Evolutionary conservation across 2,329 filamentous ascomycete genomes (phyloP), one percentile per base, ranked within the genome.

Genomic region (Sclerotinia trifoliorum): DNA sequence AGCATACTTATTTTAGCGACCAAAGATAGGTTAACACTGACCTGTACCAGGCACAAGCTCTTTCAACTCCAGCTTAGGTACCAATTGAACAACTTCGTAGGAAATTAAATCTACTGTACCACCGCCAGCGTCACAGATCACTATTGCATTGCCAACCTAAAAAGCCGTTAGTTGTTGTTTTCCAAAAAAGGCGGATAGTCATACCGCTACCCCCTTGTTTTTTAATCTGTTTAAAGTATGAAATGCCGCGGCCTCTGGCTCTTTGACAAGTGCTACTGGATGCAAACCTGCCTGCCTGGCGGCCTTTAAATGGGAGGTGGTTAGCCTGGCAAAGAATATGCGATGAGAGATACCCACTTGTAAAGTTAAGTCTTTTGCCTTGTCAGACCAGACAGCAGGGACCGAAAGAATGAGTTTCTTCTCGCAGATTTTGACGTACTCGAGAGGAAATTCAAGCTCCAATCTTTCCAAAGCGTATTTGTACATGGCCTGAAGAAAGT

Each of bases 331-430:
- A 19, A 5, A 8, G 24, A 17, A 54, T 54, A 29, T 32, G 2
- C 15, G 39, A 54, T 0, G 3, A 5, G 6, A 54, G 26, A 21
- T 54, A 54, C 26, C 0, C 1, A 3, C 52, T 19, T 13, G 26
- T 26, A 55, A 55, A 1, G 84, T 87, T 48, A 80, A 80, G 54
- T 84, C 79, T 64, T 84, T 86, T 42, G 85, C 84, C 6, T 78
- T 78, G 56, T 86, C 84, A 49, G 82, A 84, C 85, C 85, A 88
- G 10, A 88, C 84, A 6, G 85, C 85, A 0, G 85, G 85, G 0
- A 87, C 84, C 0, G 85, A 86, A 26, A 87, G 77, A 56, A 87
- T 80, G 67, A 85, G 86, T 66, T 86, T 81, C 70, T 85, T 79
- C 0, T 81, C 79, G 0, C 79, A 84, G 24, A 77, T 80, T 5